phyloP scores from a whole-genome alignment of 2,329 filamentous ascomycete genomes.

The Pezicula carpinea region DNA sequence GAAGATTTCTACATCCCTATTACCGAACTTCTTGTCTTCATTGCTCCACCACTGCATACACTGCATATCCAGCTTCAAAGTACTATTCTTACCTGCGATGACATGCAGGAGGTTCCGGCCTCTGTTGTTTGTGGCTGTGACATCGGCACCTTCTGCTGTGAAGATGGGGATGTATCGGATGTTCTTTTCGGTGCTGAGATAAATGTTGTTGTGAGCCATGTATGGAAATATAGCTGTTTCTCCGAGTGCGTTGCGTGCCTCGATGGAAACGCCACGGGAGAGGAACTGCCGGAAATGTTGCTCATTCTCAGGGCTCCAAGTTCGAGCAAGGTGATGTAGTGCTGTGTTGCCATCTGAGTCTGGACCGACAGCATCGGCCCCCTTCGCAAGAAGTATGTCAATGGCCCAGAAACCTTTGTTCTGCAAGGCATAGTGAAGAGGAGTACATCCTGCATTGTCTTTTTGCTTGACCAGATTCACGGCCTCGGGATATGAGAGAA shows the following conservation, averaged over 20 bases:
- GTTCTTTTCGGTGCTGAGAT: background rate
- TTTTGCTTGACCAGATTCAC: slow-evolving; percentile 4
- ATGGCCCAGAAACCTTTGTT: background rate
- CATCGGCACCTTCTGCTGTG: background rate
- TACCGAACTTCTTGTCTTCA: background rate
- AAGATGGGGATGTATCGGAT: background rate
- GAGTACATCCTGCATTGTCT: slow-evolving; percentile 9
- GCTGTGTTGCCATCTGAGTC: slow-evolving; percentile 10
- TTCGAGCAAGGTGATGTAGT: slow-evolving; percentile 8
- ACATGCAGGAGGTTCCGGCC: background rate
- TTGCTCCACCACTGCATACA: background rate
- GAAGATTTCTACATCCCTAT: background rate
- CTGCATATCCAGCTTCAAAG: too few relatives aligned
- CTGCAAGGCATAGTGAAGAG: slow-evolving; percentile 4
- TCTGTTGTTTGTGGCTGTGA: background rate
- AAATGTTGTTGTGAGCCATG: background rate
- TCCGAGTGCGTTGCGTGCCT: slow-evolving; percentile 4
- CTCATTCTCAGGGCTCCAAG: background rate
- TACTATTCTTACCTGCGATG: background rate
- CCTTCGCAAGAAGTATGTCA: slow-evolving; percentile 3
- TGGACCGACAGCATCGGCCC: slow-evolving; percentile 6
- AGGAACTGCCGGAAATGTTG: slow-evolving; percentile 1
- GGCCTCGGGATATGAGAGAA: background rate
- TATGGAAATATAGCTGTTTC: slow-evolving; percentile 1
- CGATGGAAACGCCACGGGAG: slow-evolving; percentile 1